Evolutionary conservation across 257 asterid genomes (phyloP), one percentile per base, ranked within the genome.

Genomic region (Anisodus acutangulus): DNA sequence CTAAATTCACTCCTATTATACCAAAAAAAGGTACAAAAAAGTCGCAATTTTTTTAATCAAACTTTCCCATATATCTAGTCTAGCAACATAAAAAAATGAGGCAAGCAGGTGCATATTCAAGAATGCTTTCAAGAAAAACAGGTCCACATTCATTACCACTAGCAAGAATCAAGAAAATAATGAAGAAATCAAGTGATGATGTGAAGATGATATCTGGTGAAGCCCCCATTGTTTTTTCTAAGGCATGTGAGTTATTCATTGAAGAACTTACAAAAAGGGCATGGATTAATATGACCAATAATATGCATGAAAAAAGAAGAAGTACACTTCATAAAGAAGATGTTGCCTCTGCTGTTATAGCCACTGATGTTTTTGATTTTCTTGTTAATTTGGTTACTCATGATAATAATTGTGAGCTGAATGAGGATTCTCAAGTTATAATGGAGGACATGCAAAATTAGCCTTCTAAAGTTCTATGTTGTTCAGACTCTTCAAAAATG

Each of bases 201-300:
- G 97, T 91, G 54, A 94, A 93, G 57, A 92, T 94, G 97, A 94
- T 94, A 45, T 93, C 98, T 0, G 97, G 97, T 0, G 98, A 94
- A 87, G 97, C 98, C 2, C 98, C 97, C 0, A 90, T 94, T 45
- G 90, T 93, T 22, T 88, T 93, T 72, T 91, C 97, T 0, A 94
- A 92, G 84, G 98, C 97, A 16, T 93, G 98, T 64, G 98, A 94
- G 83, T 71, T 94, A 8, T 93, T 94, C 84, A 91, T 94, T 43
- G 95, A 93, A 79, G 91, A 93, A 81, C 10, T 94, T 15, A 92
- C 97, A 5, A 90, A 69, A 49, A 87, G 91, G 89, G 94, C 95
- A 6, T 94, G 98, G 98, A 68, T 8, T n/a, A 71, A 3, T 16
- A 78, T 88, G 76, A 86, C 95, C 39, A 69, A 69, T 68, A 39